phyloP scores from a whole-genome alignment of 1,139 yeast genomes.

The Blastobotrys elegans region DNA sequence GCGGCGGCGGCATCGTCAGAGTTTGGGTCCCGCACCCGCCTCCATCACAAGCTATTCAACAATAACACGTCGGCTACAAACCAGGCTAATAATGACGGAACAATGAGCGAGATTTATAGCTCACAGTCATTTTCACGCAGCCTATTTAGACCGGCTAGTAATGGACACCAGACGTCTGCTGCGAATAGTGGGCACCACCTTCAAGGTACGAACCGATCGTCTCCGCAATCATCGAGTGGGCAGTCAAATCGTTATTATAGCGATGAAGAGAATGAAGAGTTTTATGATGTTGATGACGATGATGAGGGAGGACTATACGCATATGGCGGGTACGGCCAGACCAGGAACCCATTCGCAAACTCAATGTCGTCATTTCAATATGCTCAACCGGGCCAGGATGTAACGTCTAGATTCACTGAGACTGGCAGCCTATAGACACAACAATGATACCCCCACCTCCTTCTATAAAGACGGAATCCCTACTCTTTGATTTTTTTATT shows the following conservation, averaged over 20 bases:
- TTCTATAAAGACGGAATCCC: no score
- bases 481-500: no score
- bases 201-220: no score
- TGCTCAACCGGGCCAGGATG: conserved; percentile 9
- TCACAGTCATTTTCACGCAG: not conserved
- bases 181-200: no score
- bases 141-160: not conserved
- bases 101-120: conserved; percentile 2
- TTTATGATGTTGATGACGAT: not conserved
- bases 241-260: not conserved
- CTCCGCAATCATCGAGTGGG: not conserved
- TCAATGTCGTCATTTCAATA: not conserved
- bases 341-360: not conserved
- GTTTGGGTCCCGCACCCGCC: not conserved
- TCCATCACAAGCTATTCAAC: not conserved
- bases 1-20: not conserved
- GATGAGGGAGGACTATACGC: no score
- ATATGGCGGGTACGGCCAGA: not conserved
- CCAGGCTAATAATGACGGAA: not conserved
- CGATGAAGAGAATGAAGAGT: not conserved
- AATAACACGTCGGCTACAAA: not conserved
- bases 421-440: conserved; percentile 21
- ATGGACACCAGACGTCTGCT: no score
- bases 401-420: conserved; percentile 22
- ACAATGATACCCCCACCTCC: no score